Evolutionary conservation across 2,329 filamentous ascomycete genomes (phyloP).

Genomic region (Aspergillus ruber): DNA sequence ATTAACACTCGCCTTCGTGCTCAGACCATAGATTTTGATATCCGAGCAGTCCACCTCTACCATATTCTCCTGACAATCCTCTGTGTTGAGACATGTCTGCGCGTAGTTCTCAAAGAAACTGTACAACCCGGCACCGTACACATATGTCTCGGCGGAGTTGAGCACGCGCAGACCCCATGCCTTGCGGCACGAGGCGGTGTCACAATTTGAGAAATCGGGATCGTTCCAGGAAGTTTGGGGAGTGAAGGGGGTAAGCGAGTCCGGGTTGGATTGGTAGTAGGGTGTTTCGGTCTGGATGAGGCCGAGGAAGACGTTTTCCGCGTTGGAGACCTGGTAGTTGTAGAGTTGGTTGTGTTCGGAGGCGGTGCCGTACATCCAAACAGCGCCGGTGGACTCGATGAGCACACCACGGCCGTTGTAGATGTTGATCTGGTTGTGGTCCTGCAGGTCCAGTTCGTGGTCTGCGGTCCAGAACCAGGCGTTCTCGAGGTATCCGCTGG

Average conservation of each 20-base stretch:
- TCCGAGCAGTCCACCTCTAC: conserved; percentile 61
- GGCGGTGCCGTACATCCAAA: conserved; percentile 73
- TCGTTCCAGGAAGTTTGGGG: conserved; percentile 36
- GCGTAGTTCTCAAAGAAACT: conserved; percentile 78
- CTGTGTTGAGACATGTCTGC: conserved; percentile 60
- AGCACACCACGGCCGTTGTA: conserved; percentile 82
- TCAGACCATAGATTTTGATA: conserved; percentile 61
- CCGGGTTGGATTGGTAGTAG: conserved; percentile 75
- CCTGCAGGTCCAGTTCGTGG: conserved; percentile 72
- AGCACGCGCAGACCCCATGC: conserved; percentile 69
- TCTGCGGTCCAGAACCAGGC: conserved; percentile 87
- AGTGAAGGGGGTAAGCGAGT: conserved; percentile 50
- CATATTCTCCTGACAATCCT: conserved; percentile 73
- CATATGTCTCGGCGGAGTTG: conserved; percentile 59
- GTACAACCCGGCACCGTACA: conserved; percentile 72
- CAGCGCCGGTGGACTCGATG: conserved; percentile 70
- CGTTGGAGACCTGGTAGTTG: conserved; percentile 79
- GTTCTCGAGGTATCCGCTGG: conserved; percentile 77
- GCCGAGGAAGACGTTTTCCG: conserved; percentile 73
- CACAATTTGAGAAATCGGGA: conserved; percentile 62
- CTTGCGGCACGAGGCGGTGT: conserved; percentile 56
- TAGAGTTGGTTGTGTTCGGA: conserved; percentile 57
- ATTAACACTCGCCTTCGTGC: conserved; percentile 67
- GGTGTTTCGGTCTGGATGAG: conserved; percentile 86
- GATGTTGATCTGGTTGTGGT: conserved; percentile 64